Base-by-base conservation (phyloP, 192 early-diverging fungal species). In the Endogone sp. region DNA sequence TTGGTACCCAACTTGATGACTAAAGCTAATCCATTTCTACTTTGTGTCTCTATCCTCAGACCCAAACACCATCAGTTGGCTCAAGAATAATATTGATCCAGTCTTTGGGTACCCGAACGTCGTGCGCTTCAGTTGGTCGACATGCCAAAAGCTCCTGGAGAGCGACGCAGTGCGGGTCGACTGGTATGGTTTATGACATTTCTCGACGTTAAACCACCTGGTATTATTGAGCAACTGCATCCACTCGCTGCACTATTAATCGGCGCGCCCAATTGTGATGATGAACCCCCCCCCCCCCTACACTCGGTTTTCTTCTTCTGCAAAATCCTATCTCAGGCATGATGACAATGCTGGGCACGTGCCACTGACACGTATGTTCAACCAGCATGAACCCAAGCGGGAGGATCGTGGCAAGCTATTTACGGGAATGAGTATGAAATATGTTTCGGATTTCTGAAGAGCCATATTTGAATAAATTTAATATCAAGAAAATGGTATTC, bases 41-140 rank as follows among this genome's bases (percentile, higher is more conserved):
- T 28, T 58, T n/a, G 16, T 8, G 26, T 11, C 29, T 66, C 23
- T 22, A 21, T 56, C n/a, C n/a, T n/a, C n/a, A 85, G 96, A 99
- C 79, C 95, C 96, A 0, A 93, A 93, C 65, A 99, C 98, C 0
- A 82, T 92, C 0, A 70, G 75, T 29, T 99, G 98, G 98, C 73
- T 99, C 20, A 84, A 86, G 29, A 66, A 82, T 0, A 87, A 90
- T 65, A 72, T 92, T 29, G 94, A 97, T 65, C 81, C 77, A 0
- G 86, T 99, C 3, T 99, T 99, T 86, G 98, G 95, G 0, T 99
- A 85, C 75, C 98, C 98, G 0, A 85, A 84, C 10, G 77, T 98
- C 27, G 89, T 97, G 11, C 88, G 98, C 16, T 99, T 99, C 80
- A 94, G 93, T 65, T 99, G 98, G 96, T 83, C 89, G 2, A 99